Evolutionary conservation across 1,139 yeast genomes (phyloP).

Genomic region (Scheffersomyces titani): DNA sequence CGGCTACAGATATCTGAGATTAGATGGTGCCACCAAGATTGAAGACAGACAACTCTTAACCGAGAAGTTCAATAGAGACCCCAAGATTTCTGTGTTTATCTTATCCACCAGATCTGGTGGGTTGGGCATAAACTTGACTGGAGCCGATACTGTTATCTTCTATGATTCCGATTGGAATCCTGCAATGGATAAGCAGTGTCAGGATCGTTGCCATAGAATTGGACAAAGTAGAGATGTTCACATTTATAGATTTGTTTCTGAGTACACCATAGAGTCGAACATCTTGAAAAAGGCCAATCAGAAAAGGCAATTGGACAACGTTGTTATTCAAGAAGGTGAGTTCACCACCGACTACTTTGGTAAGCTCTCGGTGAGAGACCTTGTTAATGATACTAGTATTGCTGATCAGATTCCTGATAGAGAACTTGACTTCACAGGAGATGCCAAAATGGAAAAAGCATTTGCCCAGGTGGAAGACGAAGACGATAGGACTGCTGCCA

Average conservation of each 20-base stretch:
- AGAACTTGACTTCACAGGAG: conserved; percentile 37
- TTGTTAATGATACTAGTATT: conserved; percentile 65
- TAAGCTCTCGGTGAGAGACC: conserved; percentile 83
- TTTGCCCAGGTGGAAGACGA: conserved; percentile 96
- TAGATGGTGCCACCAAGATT: conserved; percentile 96
- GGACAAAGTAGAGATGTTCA: conserved; percentile 98
- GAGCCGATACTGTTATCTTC: conserved; percentile 98
- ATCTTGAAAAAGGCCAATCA: conserved; percentile 94
- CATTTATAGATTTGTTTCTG: conserved; percentile 93
- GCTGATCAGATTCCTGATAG: conserved; percentile 38
- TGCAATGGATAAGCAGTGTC: conserved; percentile 99
- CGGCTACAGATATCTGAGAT: conserved; percentile 90
- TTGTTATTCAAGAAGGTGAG: conserved; percentile 97
- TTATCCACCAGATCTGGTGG: conserved; percentile 97
- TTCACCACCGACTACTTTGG: conserved; percentile 96
- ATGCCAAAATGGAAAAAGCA: conserved; percentile 61
- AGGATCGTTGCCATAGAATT: conserved; percentile 98
- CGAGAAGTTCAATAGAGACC: conserved; percentile 86
- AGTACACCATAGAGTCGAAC: conserved; percentile 94
- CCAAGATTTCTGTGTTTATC: conserved; percentile 86
- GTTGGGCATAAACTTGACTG: conserved; percentile 93
- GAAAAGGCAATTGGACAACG: conserved; percentile 91
- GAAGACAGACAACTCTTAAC: conserved; percentile 95
- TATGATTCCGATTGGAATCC: conserved; percentile 99
- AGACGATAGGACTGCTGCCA: conserved; percentile 93